Base-by-base conservation (phyloP, 345 rosid species). In the Euclidium syriacum region DNA sequence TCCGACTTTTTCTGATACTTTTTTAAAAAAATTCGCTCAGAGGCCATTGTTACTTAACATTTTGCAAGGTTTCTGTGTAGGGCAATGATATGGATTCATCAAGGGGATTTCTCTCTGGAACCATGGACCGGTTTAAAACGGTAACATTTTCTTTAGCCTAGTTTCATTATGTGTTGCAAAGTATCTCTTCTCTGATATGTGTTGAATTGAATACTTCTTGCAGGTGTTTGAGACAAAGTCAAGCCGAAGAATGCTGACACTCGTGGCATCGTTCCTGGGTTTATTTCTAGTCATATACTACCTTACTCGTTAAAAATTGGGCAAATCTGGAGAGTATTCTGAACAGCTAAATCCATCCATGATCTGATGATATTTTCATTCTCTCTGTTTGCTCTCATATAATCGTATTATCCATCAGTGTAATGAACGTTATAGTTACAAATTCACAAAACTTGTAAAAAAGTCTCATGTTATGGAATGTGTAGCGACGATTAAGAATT, bases 61-160 rank as follows among this genome's bases (percentile, higher is more conserved):
- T 29, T 55, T 62, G 19, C n/a, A 39, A 55, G 62, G 34, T 54
- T 53, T 67, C 10, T 36, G 10, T 65, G 35, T 71, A 91, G 98
- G 98, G 98, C 33, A 86, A 86, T 74, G 95, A 88, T 62, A 91
- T 88, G 98, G 98, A 91, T 83, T 50, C 96, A 43, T 91, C 98
- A 18, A 80, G 95, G 70, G 96, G 98, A 48, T 22, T 84, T 42
- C 88, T 88, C 27, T 88, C 96, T 10, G 95, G 98, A 76, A 91
- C 98, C 32, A 91, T 91, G 98, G 96, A 88, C 73, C 83, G 85
- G 48, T 82, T 91, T 68, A 91, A 91, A 81, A 91, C 70, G 90
- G 98, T 88, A 79, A 32, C 73, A 27, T 6, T 8, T 17, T 43
- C 22, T 7, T 35, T 22, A 3, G n/a, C 20, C 8, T 62, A 54